A percentile compares a stretch with the other conserved stretches of the same genome.
These are phyloP conservation scores for Saccharum officinarum DNA, from an alignment of 176 grass and related monocot genomes.

Conservation along the genomic window DNA sequence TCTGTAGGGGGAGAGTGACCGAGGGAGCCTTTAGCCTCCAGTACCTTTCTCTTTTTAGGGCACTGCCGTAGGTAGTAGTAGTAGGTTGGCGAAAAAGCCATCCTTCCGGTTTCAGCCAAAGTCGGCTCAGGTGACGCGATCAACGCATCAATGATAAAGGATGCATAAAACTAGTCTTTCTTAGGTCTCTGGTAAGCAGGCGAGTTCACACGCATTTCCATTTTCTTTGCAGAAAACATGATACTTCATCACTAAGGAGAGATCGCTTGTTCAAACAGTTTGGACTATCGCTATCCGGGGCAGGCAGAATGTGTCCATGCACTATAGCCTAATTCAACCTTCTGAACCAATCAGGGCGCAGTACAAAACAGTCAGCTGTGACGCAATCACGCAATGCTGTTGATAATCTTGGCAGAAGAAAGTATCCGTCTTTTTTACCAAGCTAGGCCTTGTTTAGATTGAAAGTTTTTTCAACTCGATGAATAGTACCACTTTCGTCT, in stretches of 20 bases:
- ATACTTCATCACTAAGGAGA: not conserved
- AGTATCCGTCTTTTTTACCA: not conserved
- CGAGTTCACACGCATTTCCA: not conserved
- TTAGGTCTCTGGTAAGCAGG: not conserved
- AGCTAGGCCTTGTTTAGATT: no score
- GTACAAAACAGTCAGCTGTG: not conserved
- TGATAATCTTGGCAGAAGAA: not conserved
- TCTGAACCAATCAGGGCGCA: not conserved
- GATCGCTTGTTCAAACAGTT: not conserved
- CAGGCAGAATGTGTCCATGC: no score
- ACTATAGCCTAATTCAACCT: not conserved
- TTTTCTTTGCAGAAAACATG: not conserved
- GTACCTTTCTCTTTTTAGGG: not conserved
- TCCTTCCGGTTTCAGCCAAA: conserved; percentile 23
- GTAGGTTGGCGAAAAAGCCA: not conserved
- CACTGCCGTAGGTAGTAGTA: not conserved
- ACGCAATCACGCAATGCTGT: not conserved
- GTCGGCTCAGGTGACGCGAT: not conserved
- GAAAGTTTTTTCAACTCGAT: no score
- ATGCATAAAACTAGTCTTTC: not conserved
- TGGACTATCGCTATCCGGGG: not conserved
- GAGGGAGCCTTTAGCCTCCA: no score
- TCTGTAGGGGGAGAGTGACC: no score
- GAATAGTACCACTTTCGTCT: no score
- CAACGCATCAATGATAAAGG: not conserved